Conservation (phyloP, 2,329 filamentous ascomycete species). For the Massarina eburnea region DNA sequence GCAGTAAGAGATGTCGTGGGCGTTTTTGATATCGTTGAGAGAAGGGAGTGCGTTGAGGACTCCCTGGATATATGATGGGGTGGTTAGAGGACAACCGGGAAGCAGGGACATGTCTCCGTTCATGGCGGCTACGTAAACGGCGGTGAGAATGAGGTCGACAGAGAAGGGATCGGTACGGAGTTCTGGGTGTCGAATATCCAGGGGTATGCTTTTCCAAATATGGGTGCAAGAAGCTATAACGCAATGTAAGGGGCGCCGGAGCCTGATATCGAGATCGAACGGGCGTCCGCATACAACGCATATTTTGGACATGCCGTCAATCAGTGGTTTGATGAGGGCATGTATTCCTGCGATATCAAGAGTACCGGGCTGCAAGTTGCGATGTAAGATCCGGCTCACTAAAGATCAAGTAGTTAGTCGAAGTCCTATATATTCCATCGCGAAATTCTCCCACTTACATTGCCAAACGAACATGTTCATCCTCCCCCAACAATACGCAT, state of each 20-base stretch:
- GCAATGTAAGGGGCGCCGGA: conserved; percentile 30
- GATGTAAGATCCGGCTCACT: conserved; percentile 22
- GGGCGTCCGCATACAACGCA: conserved; percentile 30
- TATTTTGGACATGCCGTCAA: conserved; percentile 12
- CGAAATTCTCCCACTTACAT: background rate
- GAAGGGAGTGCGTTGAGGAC: conserved; percentile 31
- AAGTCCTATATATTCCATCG: no score
- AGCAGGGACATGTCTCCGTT: conserved; percentile 24
- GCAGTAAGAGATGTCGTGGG: conserved; percentile 15
- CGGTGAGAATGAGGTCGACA: conserved; percentile 32
- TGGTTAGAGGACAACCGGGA: conserved; percentile 26
- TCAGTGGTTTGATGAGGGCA: conserved; percentile 8
- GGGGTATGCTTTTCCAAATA: conserved; percentile 26
- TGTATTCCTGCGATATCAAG: conserved; percentile 19
- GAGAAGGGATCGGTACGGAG: conserved; percentile 30
- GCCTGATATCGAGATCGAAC: conserved; percentile 15
- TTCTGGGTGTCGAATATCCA: conserved; percentile 35
- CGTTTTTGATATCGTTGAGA: conserved; percentile 20
- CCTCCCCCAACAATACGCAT: conserved; percentile 19
- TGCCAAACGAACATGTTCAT: conserved; percentile 27
- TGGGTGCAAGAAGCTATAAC: conserved; percentile 15
- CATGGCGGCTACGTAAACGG: conserved; percentile 29
- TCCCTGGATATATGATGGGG: conserved; percentile 10
- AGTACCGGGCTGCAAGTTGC: conserved; percentile 8
- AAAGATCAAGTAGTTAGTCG: background rate